These are phyloP conservation scores for Smithsoniella earleae DNA, from an alignment of 163 green algal species.

Conservation along the genomic window DNA sequence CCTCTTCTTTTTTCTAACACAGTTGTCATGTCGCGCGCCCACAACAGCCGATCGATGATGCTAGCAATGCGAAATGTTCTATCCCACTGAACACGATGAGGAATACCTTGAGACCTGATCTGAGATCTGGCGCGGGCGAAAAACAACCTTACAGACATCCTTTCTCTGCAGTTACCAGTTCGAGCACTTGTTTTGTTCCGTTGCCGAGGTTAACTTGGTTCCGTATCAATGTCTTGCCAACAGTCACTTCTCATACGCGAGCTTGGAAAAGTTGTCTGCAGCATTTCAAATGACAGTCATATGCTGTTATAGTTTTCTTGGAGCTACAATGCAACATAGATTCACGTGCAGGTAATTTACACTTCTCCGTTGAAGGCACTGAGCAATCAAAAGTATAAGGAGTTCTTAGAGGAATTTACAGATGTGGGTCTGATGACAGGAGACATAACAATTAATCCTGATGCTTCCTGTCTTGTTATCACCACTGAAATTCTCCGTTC, in stretches of 20 bases:
- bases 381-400: constrained; percentile 90
- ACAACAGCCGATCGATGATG: constrained; percentile 23
- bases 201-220: not conserved
- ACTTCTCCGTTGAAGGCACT: constrained; percentile 93
- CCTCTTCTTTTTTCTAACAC: too few species aligned
- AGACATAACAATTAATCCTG: constrained; percentile 86
- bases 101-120: not conserved
- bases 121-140: too few species aligned
- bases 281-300: not conserved
- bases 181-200: not conserved
- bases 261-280: not conserved
- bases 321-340: not conserved
- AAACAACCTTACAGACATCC: too few species aligned
- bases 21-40: too few species aligned
- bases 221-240: not conserved
- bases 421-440: constrained; percentile 94
- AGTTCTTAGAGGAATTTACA: constrained; percentile 68
- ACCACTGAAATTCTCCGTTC: constrained; percentile 93
- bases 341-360: constrained; percentile 67
- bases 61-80: constrained; percentile 23
- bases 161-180: not conserved
- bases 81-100: constrained; percentile 11
- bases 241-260: not conserved
- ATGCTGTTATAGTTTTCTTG: not conserved
- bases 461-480: constrained; percentile 91